Base-by-base conservation (phyloP, 139 green algal species). In the Chlorella sorokiniana region DNA sequence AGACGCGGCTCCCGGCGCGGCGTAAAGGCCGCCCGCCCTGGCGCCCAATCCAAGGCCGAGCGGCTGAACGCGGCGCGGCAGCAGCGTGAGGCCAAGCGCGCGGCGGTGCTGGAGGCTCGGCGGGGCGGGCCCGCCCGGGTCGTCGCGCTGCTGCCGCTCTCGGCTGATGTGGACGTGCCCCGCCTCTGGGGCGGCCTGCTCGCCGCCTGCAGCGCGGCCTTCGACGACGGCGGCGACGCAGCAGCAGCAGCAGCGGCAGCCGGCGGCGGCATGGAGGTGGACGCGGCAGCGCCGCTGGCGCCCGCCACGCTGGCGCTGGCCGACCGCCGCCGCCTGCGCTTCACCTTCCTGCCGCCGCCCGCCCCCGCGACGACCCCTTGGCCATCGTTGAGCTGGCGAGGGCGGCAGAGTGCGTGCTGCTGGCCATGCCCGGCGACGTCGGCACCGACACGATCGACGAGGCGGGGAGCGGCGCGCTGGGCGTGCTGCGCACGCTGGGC, bases 131-230 rank as follows among this genome's bases (percentile, higher is more conserved):
- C 91, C 8, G 92, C 93, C 0, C 45, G 89, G 0, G 87, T 96
- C 14, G 90, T 97, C 18, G 87, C 84, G 0, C 35, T 97, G 63
- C 87, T 97, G 67, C 93, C 92, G 0, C 79, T 97, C 1, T 93
- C 89, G 40, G 65, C 87, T 45, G 78, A 85, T 0, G 87, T 91
- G 33, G 85, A 94, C 61, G 81, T 88, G 54, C 10, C 38, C 4
- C 37, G n/a, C 0, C 78, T 93, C 9, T 94, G 85, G 86, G 25
- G 54, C 20, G 51, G 54, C 54, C 83, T 92, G 16, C 65, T 92
- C 31, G 76, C 78, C 22, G 84, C 86, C 25, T 90, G 81, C 69
- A 65, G 81, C 37, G 5, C 54, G 4, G 4, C 76, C 29, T 29
- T 48, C 41, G 56, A 37, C 9, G 38, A 73, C 18, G 45, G 40